Evolutionary conservation across 2,329 filamentous ascomycete genomes (phyloP).

Genomic region (Tricladium varicosporioides): DNA sequence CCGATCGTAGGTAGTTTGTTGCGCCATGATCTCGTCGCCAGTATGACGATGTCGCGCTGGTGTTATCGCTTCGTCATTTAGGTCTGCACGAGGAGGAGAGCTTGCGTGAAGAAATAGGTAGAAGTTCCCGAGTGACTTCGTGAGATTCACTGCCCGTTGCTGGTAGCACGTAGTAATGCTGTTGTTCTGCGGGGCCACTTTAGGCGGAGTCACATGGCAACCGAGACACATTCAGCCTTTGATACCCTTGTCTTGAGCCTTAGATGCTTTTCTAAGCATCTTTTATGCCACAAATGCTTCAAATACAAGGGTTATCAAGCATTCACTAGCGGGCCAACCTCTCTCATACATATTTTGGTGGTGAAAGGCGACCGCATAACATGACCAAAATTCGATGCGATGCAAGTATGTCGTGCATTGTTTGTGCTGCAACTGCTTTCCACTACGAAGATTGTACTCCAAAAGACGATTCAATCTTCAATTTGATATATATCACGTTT

Average conservation of each 20-base stretch:
- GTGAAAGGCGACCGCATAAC: slow-evolving; percentile 29
- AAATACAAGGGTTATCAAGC: slow-evolving; percentile 17
- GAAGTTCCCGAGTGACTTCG: background rate
- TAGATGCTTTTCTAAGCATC: background rate
- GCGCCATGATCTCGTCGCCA: slow-evolving; percentile 1
- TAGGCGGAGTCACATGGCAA: too few species aligned
- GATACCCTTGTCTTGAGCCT: background rate
- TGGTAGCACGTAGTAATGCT: background rate
- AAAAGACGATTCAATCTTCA: too few species aligned
- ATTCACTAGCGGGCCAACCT: slow-evolving; percentile 26
- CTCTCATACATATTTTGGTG: slow-evolving; percentile 29
- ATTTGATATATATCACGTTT: too few species aligned
- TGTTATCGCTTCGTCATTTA: slow-evolving; percentile 13
- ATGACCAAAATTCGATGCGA: slow-evolving; percentile 29
- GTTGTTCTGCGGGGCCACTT: too few species aligned
- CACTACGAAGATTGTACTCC: too few species aligned
- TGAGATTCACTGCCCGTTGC: background rate
- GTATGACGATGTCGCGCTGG: background rate
- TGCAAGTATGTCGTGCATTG: slow-evolving; percentile 33
- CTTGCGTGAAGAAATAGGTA: background rate
- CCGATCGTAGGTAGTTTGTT: slow-evolving; percentile 21
- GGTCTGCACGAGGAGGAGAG: background rate
- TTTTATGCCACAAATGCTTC: slow-evolving; percentile 3
- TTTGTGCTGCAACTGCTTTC: background rate
- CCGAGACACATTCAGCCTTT: background rate